These are phyloP conservation scores for Rhizopus sp. DNA, from an alignment of 371 early-diverging fungal species.

Conservation along the genomic window DNA sequence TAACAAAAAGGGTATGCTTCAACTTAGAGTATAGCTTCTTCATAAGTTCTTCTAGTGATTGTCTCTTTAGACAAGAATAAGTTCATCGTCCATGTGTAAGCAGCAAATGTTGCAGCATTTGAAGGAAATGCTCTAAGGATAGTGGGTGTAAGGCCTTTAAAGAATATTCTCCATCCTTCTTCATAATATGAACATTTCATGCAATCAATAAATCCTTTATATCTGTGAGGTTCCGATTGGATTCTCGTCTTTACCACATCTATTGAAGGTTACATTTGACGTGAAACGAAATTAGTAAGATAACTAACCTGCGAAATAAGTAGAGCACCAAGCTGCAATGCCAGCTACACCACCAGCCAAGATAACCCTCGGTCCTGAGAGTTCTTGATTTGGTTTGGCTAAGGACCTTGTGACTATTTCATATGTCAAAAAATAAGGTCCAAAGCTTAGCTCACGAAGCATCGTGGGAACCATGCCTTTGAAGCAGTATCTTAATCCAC, in stretches of 20 bases:
- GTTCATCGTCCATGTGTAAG: slow-evolving; percentile 62
- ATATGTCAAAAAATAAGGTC: slow-evolving; percentile 76
- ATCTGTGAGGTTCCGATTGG: slow-evolving; percentile 63
- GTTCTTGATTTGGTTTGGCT: slow-evolving; percentile 31
- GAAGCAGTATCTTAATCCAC: slow-evolving; percentile 69
- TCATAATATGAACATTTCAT: slow-evolving; percentile 51
- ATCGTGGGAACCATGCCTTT: slow-evolving; percentile 67
- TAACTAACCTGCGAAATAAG: slow-evolving; percentile 68
- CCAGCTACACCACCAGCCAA: slow-evolving; percentile 79
- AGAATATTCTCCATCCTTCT: slow-evolving; percentile 69
- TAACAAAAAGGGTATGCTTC: not conserved
- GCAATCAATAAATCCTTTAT: slow-evolving; percentile 56
- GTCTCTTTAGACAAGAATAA: slow-evolving; percentile 15
- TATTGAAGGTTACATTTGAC: slow-evolving; percentile 11
- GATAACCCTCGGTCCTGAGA: slow-evolving; percentile 58
- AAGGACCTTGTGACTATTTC: slow-evolving; percentile 58
- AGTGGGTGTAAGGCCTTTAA: slow-evolving; percentile 75
- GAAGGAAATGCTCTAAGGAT: slow-evolving; percentile 83
- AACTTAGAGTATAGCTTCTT: slow-evolving; percentile 16
- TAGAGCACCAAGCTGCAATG: slow-evolving; percentile 76
- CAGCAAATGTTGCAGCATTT: slow-evolving; percentile 81
- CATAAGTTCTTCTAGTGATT: slow-evolving; percentile 5
- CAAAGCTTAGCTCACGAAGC: slow-evolving; percentile 75
- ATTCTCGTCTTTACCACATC: slow-evolving; percentile 84
- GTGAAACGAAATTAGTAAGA: not conserved